Conservation (phyloP, 2,329 filamentous ascomycete genomes). For the Aurifilum marmelostoma region DNA sequence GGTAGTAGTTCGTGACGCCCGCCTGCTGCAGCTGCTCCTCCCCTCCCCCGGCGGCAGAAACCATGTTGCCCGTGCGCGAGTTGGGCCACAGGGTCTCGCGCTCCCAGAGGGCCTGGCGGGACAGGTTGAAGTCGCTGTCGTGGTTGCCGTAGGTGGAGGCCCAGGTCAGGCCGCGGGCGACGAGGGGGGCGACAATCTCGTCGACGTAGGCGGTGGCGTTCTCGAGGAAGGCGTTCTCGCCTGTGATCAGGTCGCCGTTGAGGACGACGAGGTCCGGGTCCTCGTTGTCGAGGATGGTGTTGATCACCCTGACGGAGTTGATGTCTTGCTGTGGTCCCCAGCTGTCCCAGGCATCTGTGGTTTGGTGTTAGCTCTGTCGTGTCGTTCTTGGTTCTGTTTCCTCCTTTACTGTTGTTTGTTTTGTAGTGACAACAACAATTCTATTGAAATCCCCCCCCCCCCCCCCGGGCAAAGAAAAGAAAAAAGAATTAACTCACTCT, state of each 20-base stretch:
- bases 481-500: constrained; percentile 49
- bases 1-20: constrained; percentile 39
- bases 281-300: constrained; percentile 40
- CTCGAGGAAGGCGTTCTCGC: constrained; percentile 54
- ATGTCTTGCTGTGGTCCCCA: constrained; percentile 45
- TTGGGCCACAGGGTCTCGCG: constrained; percentile 34
- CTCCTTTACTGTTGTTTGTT: no score
- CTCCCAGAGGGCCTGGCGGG: constrained; percentile 38
- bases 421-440: no score
- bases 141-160: constrained; percentile 66
- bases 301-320: constrained; percentile 41
- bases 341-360: constrained; percentile 48
- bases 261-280: constrained; percentile 56
- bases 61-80: constrained; percentile 35
- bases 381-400: no score
- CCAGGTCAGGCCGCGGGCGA: constrained; percentile 52
- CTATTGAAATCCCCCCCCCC: no score
- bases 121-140: constrained; percentile 55
- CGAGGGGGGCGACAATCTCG: constrained; percentile 51
- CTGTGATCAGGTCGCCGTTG: constrained; percentile 66
- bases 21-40: constrained; percentile 13
- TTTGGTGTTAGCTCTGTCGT: no score
- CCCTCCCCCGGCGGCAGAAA: constrained; percentile 23
- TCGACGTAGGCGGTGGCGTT: constrained; percentile 57
- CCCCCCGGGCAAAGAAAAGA: neutral